Evolutionary conservation across 1,284 basidiomycete species (phyloP), one percentile per base, ranked within the genome.

Genomic region (Ustilago shanxiensis): DNA sequence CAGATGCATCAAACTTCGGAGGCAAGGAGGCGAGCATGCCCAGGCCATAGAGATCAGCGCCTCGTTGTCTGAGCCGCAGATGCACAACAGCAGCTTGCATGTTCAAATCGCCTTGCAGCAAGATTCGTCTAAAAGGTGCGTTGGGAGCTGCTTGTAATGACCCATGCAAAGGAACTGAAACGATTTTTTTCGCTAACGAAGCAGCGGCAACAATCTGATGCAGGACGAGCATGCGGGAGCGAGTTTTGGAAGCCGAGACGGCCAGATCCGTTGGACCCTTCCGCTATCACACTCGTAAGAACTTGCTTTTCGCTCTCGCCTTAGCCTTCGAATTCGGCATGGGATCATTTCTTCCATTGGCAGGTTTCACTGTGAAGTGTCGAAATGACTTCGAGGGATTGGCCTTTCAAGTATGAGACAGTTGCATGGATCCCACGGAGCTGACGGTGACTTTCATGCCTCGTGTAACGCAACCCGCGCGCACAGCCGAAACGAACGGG

Each of bases 41-140:
- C n/a, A n/a, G n/a, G n/a, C n/a, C n/a, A n/a, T 52, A 6, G 26
- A 31, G 28, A 22, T 26, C 50, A 31, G 24, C 50, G 50, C n/a
- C 50, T 52, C 18, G 5, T 52, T 52, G 50, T 28, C 10, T 52
- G 50, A 52, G 50, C 50, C 50, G 37, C 37, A 39, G 37, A 16
- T 16, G 37, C 37, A 39, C 13, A 16, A 2, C 37, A 33, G 8
- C 37, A 16, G 37, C 37, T 39, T 39, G 8, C 37, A 33, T 33
- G 11, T 7, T 33, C 31, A 33, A 7, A 7, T 33, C 11, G 11
- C 31, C 31, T 33, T 13, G 37, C 13, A 39, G n/a, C n/a, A n/a
- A n/a, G n/a, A n/a, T n/a, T n/a, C n/a, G n/a, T n/a, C n/a, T n/a
- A n/a, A n/a, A n/a, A n/a, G n/a, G n/a, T n/a, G n/a, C n/a, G n/a